Evolutionary conservation across 208 protist species (phyloP).

Genomic region (Herpetomonas tarakana): DNA sequence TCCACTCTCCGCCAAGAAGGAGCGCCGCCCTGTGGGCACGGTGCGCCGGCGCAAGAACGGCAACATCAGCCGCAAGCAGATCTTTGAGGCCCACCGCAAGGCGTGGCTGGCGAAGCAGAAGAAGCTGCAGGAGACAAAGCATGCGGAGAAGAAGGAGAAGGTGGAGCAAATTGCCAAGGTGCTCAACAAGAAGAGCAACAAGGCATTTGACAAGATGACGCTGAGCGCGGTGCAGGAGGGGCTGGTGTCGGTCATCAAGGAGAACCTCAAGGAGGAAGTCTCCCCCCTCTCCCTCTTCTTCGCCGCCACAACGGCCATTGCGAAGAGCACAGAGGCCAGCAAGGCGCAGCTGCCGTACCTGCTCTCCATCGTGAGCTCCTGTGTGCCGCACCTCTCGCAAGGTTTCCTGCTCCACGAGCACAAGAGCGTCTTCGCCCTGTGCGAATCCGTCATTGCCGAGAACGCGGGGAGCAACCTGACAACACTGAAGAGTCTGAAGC

Average conservation of each 20-base stretch:
- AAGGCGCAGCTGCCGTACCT: conserved; percentile 79
- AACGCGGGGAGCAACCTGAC: conserved; percentile 57
- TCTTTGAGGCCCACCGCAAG: conserved; percentile 61
- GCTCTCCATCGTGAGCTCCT: conserved; percentile 72
- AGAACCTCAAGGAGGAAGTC: conserved; percentile 50
- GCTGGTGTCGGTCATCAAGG: conserved; percentile 57
- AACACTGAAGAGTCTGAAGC: conserved; percentile 71
- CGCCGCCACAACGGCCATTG: conserved; percentile 62
- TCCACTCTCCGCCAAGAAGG: not conserved
- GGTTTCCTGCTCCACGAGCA: conserved; percentile 60
- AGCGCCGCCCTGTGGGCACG: not conserved
- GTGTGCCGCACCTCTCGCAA: conserved; percentile 67
- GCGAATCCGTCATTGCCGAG: conserved; percentile 74
- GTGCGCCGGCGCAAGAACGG: conserved; percentile 32
- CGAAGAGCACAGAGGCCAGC: conserved; percentile 38
- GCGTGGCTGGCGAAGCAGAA: conserved; percentile 51
- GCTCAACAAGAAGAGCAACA: conserved; percentile 75
- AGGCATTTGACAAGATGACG: conserved; percentile 58
- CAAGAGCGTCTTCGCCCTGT: conserved; percentile 32
- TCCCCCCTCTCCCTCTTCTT: conserved; percentile 81
- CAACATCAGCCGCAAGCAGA: conserved; percentile 79
- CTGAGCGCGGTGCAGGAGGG: conserved; percentile 75
- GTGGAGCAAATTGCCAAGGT: conserved; percentile 44
- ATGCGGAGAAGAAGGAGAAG: conserved; percentile 34
- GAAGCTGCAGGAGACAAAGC: conserved; percentile 36